Evolutionary conservation across 1,284 basidiomycete genomes (phyloP).

Genomic region (Bondarzewia mesenterica): DNA sequence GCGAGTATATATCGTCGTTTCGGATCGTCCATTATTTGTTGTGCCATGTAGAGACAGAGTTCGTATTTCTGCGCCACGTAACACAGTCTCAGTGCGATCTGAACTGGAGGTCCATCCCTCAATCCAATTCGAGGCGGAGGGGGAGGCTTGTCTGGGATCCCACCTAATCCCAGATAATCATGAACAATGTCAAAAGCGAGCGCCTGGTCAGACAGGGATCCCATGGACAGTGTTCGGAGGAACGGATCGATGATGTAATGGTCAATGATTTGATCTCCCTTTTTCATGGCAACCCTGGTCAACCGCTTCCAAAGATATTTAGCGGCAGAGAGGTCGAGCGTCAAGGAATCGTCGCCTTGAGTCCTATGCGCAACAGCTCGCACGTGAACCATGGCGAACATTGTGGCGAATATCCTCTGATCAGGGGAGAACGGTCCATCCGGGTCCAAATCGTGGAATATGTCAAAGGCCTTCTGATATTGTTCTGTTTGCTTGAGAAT

Average conservation of each 20-base stretch:
- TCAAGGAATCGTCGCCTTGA: conserved; percentile 1
- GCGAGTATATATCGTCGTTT: conserved; percentile 13
- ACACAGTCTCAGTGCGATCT: conserved; percentile 48
- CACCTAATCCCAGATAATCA: conserved; percentile 53
- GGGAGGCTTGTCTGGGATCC: conserved; percentile 30
- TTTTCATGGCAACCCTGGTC: conserved; percentile 38
- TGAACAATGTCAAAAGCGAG: conserved; percentile 54
- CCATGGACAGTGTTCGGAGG: conserved; percentile 44
- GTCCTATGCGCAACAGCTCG: conserved; percentile 3
- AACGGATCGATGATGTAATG: conserved; percentile 39
- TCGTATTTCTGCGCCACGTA: conserved; percentile 35
- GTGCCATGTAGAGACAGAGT: conserved; percentile 45
- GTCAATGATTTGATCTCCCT: conserved; percentile 40
- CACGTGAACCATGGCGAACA: conserved; percentile 10
- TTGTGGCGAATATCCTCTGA: conserved; percentile 28
- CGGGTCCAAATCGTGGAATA: conserved; percentile 55
- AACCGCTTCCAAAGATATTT: conserved; percentile 62
- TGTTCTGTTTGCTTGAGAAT: conserved; percentile 50
- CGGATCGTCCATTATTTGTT: conserved; percentile 40
- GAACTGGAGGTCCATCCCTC: conserved; percentile 15
- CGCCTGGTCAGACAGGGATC: conserved; percentile 47
- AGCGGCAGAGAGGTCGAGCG: conserved; percentile 41
- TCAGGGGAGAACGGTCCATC: conserved; percentile 57
- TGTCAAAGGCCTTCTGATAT: conserved; percentile 61
- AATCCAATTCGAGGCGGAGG: background rate